phyloP scores from a whole-genome alignment of 768 basidiomycete genomes.

The Lactifluus echinatus region DNA sequence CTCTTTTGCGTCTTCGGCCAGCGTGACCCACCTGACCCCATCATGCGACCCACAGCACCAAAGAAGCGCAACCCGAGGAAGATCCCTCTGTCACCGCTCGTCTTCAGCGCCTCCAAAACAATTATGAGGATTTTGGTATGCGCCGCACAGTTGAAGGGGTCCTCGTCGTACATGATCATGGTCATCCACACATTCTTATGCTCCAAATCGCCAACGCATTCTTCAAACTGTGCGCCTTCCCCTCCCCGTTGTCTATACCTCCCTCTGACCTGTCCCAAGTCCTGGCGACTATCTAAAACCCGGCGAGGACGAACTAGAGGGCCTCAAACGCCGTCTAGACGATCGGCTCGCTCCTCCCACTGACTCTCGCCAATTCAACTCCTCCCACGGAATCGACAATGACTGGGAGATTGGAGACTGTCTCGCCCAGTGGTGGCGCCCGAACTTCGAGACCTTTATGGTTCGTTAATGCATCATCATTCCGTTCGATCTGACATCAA shows the following conservation, averaged over 20 bases:
- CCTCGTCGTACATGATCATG: constrained; percentile 90
- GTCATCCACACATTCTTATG: constrained; percentile 96
- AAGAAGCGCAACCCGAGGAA: constrained; percentile 95
- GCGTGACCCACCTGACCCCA: constrained; percentile 4
- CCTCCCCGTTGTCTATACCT: not conserved
- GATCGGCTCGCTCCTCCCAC: constrained; percentile 78
- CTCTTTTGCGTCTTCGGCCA: constrained; percentile 3
- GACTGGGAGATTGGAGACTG: constrained; percentile 98
- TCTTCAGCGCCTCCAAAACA: constrained; percentile 87
- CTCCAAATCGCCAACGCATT: constrained; percentile 98
- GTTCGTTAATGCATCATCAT: constrained; percentile 40
- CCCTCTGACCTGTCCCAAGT: constrained; percentile 31
- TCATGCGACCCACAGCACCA: constrained; percentile 48
- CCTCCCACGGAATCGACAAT: constrained; percentile 67
- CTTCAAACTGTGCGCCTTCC: constrained; percentile 82
- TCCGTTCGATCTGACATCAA: not conserved
- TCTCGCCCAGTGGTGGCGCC: constrained; percentile 97
- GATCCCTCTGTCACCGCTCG: constrained; percentile 94
- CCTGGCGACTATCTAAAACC: constrained; percentile 99
- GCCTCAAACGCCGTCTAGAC: constrained; percentile 82
- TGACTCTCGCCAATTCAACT: constrained; percentile 66
- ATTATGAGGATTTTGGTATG: constrained; percentile 97
- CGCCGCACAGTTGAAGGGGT: constrained; percentile 88
- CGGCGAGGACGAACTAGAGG: constrained; percentile 87
- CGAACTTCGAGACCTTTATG: constrained; percentile 99